Evolutionary conservation across 2,329 filamentous ascomycete genomes (phyloP).

Genomic region (Phyllosticta paracitricarpa): DNA sequence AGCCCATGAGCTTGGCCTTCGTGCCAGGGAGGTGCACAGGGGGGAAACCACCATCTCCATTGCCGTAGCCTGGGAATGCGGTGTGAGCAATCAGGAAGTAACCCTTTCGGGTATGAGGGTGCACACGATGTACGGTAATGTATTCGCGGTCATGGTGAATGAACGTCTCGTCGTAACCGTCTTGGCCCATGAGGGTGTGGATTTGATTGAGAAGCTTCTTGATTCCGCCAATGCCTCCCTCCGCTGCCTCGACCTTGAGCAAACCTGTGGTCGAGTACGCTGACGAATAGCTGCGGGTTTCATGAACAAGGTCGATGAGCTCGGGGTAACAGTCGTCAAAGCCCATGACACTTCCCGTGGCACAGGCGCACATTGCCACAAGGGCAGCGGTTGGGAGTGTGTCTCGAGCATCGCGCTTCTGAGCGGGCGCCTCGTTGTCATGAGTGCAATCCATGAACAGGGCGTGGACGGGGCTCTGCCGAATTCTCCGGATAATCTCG

Average conservation of each 20-base stretch:
- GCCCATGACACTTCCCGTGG: constrained; percentile 92
- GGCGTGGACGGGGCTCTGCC: constrained; percentile 80
- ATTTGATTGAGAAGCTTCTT: constrained; percentile 93
- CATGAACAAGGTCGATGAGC: constrained; percentile 84
- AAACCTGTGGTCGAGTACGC: constrained; percentile 52
- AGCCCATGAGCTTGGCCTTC: constrained; percentile 73
- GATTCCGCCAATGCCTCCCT: constrained; percentile 77
- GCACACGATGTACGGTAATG: constrained; percentile 89
- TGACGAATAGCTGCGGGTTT: constrained; percentile 74
- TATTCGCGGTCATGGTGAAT: constrained; percentile 96
- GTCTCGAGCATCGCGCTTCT: constrained; percentile 89
- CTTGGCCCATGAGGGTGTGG: constrained; percentile 89
- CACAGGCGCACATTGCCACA: constrained; percentile 91
- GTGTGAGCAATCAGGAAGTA: constrained; percentile 96
- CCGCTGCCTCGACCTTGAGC: constrained; percentile 58
- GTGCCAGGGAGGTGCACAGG: constrained; percentile 76
- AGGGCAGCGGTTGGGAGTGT: constrained; percentile 89
- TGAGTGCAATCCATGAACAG: constrained; percentile 99
- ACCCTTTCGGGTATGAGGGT: constrained; percentile 83
- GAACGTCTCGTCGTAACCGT: constrained; percentile 89
- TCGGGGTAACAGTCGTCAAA: constrained; percentile 95
- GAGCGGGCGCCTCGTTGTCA: constrained; percentile 91
- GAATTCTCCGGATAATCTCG: constrained; percentile 70
- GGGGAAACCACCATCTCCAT: constrained; percentile 69
- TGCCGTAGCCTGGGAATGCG: constrained; percentile 83